Evolutionary conservation across 306 rosid species (phyloP).

Genomic region (Senna siamea): DNA sequence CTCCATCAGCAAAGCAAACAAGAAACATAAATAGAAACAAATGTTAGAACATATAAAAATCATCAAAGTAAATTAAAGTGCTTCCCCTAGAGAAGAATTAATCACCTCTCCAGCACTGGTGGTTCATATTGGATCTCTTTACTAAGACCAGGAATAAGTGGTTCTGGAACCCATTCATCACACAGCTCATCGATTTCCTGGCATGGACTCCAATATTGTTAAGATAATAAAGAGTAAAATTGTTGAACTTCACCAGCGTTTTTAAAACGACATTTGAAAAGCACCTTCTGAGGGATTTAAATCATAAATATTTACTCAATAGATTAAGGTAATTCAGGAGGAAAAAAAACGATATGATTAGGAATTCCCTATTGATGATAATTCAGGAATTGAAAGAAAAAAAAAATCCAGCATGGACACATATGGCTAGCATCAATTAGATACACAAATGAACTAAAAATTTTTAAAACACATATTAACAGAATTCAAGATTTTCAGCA

Average conservation of each 20-base stretch:
- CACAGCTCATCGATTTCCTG: constrained; percentile 96
- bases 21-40: constrained; percentile 3
- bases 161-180: constrained; percentile 93
- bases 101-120: constrained; percentile 91
- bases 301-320: constrained; percentile 3
- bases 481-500: constrained; percentile 29
- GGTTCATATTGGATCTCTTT: constrained; percentile 77
- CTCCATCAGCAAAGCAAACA: constrained; percentile 6
- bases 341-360: constrained; percentile 1
- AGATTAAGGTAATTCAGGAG: not conserved
- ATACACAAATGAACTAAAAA: constrained; percentile 5
- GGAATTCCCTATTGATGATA: constrained; percentile 3
- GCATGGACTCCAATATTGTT: constrained; percentile 1
- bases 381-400: not conserved
- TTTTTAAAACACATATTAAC: constrained; percentile 7
- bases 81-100: constrained; percentile 37
- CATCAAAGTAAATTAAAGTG: constrained; percentile 15
- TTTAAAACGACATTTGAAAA: not conserved
- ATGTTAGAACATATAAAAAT: constrained; percentile 3
- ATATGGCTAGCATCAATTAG: not conserved
- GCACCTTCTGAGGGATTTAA: constrained; percentile 5
- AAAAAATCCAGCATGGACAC: not conserved
- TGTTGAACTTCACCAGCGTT: not conserved
- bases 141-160: constrained; percentile 83
- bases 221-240: not conserved